Evolutionary conservation across 1,284 basidiomycete genomes (phyloP), one percentile per base, ranked within the genome.

Genomic region (Veloboletus limbatus): DNA sequence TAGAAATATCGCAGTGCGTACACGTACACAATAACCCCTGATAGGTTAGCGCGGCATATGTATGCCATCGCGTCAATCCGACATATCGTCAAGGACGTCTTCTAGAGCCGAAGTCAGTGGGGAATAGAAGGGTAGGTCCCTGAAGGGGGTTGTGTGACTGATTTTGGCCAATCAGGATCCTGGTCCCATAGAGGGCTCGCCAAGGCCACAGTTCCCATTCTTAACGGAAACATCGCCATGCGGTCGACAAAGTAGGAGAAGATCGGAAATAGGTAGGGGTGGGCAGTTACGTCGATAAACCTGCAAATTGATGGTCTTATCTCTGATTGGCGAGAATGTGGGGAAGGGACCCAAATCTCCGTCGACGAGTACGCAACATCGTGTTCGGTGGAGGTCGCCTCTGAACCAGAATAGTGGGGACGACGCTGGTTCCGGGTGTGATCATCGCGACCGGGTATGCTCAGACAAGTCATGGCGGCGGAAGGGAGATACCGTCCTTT

Each of bases 11-110:
- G 28, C 20, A 33, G 17, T 24, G 17, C 5, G 25, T 45, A 49
- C 44, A 58, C 46, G 46, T 54, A 57, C 40, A 43, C 38, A 36
- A 28, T 47, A 37, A 24, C 31, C 35, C 43, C 35, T 45, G 30
- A 16, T 3, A 10, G 21, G 24, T 18, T n/a, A 28, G n/a, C 40
- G 11, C 22, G 22, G 31, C 28, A 17, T 34, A 33, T 5, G 25
- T 22, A 25, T 11, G n/a, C n/a, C 21, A 52, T 54, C 38, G 17
- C 40, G 36, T 30, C 43, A 53, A 22, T 33, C 18, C 32, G 24
- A 21, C 24, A 38, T 35, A 20, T 28, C 35, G 37, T 43, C 40
- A 20, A 31, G 16, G 26, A 25, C 32, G 10, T 27, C 20, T 35
- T 51, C 20, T 32, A 9, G 22, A 27, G 30, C 14, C 36, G 21